Evolutionary conservation across 1,284 basidiomycete genomes (phyloP).

Genomic region (Phellopilus nigrolimitatus): DNA sequence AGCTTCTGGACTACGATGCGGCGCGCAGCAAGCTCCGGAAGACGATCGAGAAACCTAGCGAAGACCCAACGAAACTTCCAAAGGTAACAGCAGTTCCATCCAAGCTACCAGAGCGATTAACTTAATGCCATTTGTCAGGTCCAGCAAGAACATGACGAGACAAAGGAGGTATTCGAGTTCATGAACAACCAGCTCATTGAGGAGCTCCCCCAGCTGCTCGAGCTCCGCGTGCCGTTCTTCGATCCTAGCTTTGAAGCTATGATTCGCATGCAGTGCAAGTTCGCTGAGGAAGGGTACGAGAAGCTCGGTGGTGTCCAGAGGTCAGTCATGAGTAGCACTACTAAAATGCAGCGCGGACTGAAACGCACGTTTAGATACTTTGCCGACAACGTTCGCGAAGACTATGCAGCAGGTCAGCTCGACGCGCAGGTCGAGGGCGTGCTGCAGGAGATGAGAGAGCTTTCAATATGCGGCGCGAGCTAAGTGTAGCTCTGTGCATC

Average conservation of each 20-base stretch:
- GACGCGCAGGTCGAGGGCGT: slow-evolving; percentile 95
- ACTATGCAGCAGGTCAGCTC: slow-evolving; percentile 95
- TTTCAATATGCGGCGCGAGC: slow-evolving; percentile 80
- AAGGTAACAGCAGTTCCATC: slow-evolving; percentile 40
- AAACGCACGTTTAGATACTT: slow-evolving; percentile 64
- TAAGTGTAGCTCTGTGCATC: slow-evolving; percentile 21
- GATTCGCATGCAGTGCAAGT: slow-evolving; percentile 96
- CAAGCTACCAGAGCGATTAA: not conserved
- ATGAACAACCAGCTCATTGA: slow-evolving; percentile 89
- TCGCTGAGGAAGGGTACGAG: slow-evolving; percentile 97
- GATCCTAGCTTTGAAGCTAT: slow-evolving; percentile 99
- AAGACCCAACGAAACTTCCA: slow-evolving; percentile 90
- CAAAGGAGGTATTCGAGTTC: slow-evolving; percentile 89
- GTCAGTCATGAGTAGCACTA: slow-evolving; percentile 32
- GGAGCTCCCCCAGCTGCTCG: slow-evolving; percentile 90
- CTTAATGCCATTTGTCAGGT: slow-evolving; percentile 43
- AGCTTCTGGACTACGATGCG: slow-evolving; percentile 95
- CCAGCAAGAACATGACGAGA: slow-evolving; percentile 92
- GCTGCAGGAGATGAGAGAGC: slow-evolving; percentile 92
- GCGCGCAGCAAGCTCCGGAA: slow-evolving; percentile 88
- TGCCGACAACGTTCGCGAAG: slow-evolving; percentile 84
- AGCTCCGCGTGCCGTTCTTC: slow-evolving; percentile 94
- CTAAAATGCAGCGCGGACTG: not conserved
- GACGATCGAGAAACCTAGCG: slow-evolving; percentile 87
- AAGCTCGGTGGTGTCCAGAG: slow-evolving; percentile 95